Percentiles rank a stretch among this genome's conserved stretches.
These are phyloP conservation scores for Cydonia oblonga DNA, from an alignment of 331 rosid genomes.

Conservation along the genomic window DNA sequence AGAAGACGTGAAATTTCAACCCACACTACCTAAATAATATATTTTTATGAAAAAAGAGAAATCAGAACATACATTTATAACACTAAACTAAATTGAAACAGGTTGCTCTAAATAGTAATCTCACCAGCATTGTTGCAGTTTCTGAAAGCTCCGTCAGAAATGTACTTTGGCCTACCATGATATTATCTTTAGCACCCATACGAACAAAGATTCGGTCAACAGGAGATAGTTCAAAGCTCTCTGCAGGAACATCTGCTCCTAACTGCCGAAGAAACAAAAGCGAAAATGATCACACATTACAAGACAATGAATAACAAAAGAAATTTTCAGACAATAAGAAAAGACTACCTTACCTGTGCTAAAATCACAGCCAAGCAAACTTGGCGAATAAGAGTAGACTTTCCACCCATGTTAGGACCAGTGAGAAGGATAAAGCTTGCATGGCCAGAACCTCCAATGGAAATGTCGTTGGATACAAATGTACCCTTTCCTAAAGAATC, in stretches of 20 bases:
- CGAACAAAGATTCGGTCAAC: constrained; percentile 86
- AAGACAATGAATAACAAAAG: neutral
- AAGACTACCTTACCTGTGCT: constrained; percentile 63
- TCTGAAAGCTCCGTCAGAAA: constrained; percentile 90
- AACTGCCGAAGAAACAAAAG: constrained; percentile 43
- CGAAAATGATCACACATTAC: constrained; percentile 4
- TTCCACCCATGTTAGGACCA: constrained; percentile 99
- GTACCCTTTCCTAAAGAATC: constrained; percentile 78
- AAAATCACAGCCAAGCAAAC: constrained; percentile 84
- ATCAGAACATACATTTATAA: neutral
- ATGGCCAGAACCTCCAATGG: constrained; percentile 62
- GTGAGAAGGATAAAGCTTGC: constrained; percentile 77
- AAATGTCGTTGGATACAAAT: constrained; percentile 73
- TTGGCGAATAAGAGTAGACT: constrained; percentile 95
- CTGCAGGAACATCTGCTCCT: constrained; percentile 96
- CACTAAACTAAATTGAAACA: neutral
- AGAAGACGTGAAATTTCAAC: neutral
- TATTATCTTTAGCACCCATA: constrained; percentile 97
- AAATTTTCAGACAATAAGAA: neutral
- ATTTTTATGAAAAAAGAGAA: neutral
- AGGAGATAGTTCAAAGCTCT: constrained; percentile 71
- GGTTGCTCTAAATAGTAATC: constrained; percentile 9
- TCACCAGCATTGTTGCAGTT: constrained; percentile 90
- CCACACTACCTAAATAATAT: neutral
- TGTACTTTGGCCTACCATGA: constrained; percentile 56